These are phyloP conservation scores for Elaeagnus macrophylla DNA, from an alignment of 306 rosid genomes.

Conservation along the genomic window DNA sequence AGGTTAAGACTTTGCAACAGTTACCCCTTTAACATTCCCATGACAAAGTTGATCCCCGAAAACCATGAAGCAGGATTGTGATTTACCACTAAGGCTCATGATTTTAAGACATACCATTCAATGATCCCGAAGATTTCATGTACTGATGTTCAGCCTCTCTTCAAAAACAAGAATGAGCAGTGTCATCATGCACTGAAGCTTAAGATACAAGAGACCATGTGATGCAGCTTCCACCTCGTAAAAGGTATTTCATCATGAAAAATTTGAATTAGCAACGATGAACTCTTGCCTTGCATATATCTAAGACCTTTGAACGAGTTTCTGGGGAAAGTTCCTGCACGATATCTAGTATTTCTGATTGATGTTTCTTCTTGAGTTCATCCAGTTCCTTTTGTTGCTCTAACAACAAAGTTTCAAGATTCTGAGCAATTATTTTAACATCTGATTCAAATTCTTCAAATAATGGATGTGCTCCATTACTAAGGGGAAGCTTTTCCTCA, in stretches of 20 bases:
- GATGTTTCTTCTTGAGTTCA: conserved; percentile 57
- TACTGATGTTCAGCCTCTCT: no score
- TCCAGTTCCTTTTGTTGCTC: conserved; percentile 50
- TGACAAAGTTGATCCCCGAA: no score
- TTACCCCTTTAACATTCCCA: no score
- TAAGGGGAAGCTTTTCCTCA: conserved; percentile 16
- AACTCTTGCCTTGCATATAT: conserved; percentile 31
- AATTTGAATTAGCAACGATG: conserved; percentile 17
- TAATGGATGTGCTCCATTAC: conserved; percentile 17
- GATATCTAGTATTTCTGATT: conserved; percentile 41
- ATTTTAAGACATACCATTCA: no score
- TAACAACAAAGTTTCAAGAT: conserved; percentile 40
- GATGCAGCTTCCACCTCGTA: conserved; percentile 2
- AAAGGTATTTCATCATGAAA: not conserved
- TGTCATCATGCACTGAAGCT: conserved; percentile 6
- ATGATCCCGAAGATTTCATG: no score
- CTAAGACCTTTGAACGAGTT: conserved; percentile 39
- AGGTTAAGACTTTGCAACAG: no score
- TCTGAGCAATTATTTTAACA: conserved; percentile 22
- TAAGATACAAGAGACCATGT: not conserved
- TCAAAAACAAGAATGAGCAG: not conserved
- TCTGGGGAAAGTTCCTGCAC: conserved; percentile 42
- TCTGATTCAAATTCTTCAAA: conserved; percentile 19
- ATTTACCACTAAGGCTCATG: no score
- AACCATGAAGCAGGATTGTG: no score